These are phyloP conservation scores for Penicillium sp. DNA, from an alignment of 2,329 filamentous ascomycete genomes.

Conservation along the genomic window DNA sequence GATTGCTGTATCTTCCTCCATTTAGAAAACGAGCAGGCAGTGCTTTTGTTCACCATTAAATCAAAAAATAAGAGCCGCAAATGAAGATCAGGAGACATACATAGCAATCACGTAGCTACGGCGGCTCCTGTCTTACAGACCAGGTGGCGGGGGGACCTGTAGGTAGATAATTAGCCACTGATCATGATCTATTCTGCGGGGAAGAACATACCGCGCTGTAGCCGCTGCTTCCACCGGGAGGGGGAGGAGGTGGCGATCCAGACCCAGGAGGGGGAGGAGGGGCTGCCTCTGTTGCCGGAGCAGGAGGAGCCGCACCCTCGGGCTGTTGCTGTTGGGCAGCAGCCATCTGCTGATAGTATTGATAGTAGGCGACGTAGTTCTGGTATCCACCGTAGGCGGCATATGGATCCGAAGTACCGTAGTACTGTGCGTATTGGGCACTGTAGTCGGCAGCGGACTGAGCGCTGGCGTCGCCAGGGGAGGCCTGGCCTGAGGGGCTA, in stretches of 20 bases:
- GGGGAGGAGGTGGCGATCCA: constrained; percentile 61
- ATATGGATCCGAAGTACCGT: constrained; percentile 77
- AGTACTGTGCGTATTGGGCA: constrained; percentile 83
- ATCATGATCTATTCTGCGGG: neutral
- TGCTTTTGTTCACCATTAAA: constrained; percentile 8
- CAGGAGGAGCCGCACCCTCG: constrained; percentile 55
- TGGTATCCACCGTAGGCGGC: constrained; percentile 88
- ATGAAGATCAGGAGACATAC: neutral
- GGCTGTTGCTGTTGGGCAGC: constrained; percentile 46
- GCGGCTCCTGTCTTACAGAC: constrained; percentile 37
- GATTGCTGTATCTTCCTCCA: constrained; percentile 18
- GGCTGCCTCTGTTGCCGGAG: constrained; percentile 56
- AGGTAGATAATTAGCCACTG: constrained; percentile 4
- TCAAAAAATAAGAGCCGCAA: neutral
- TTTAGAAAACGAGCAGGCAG: constrained; percentile 7
- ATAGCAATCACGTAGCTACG: neutral
- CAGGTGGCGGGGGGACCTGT: constrained; percentile 56
- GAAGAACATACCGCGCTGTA: constrained; percentile 64
- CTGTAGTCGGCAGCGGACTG: constrained; percentile 66
- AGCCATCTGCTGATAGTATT: constrained; percentile 70
- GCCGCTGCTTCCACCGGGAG: constrained; percentile 33
- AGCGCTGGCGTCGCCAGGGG: constrained; percentile 28
- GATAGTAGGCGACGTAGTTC: constrained; percentile 64
- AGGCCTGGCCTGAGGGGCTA: constrained; percentile 45
- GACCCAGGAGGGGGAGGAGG: constrained; percentile 65